Base-by-base conservation (phyloP, 2,329 filamentous ascomycete genomes). In the Pyrenochaeta sp. region DNA sequence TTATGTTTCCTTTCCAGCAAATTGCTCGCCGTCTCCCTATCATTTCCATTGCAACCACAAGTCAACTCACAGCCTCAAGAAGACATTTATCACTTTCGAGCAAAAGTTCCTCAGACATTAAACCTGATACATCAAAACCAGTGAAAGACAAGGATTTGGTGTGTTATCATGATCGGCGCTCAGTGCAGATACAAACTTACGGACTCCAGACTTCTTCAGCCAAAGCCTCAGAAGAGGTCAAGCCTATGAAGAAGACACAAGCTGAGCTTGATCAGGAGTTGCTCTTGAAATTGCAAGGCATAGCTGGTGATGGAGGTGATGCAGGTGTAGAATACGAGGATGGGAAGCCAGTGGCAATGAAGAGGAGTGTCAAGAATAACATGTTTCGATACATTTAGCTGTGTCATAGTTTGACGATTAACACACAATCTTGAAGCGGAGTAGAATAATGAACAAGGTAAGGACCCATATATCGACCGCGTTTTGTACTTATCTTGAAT, bases 321-420 rank as follows among this genome's bases (percentile, higher is more conserved):
- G 81, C 88, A 2, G 90, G 90, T 0, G 78, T 93, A 4, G 90
- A 92, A 72, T 88, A 90, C 55, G 90, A 93, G 72, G 83, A 91
- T 63, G 90, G 90, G 0, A 83, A 88, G 70, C 85, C 90, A 0
- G 86, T 86, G 5, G 81, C 87, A 0, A 88, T 93, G 83, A 92
- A 91, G 76, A 80, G 89, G 44, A 83, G 87, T 31, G 90, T 93
- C 10, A 87, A 83, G 71, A 85, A 88, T 46, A 92, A 92, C 64
- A 92, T 92, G 89, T 92, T 92, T 71, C 80, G 89, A 14, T 84
- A 89, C 54, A 90, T 91, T 17, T 70, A 52, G 60, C 14, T 14
- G 23, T 27, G 23, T 27, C 4, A 27, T 27, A 9, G 9, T 5
- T 27, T 9, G 23, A 27, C n/a, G 23, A 27, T 27, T 9, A 9